Evolutionary conservation across 345 rosid species (phyloP).

Genomic region (Isatis tinctoria): DNA sequence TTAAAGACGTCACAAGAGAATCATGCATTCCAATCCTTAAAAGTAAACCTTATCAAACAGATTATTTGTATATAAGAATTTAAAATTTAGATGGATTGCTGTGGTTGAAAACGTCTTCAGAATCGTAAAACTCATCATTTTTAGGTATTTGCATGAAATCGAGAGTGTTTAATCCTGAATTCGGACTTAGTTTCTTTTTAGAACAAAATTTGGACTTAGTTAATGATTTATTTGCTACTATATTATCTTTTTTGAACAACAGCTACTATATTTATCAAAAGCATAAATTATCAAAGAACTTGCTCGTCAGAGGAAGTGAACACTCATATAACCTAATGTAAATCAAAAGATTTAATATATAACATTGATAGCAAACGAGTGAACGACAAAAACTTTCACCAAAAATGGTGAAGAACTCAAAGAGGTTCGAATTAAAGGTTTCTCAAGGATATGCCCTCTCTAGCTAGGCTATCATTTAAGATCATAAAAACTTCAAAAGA

Average conservation of each 20-base stretch:
- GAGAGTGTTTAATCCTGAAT: background rate
- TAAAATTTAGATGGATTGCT: background rate
- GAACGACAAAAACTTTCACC: constrained; percentile 28
- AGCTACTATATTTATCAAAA: too few species aligned
- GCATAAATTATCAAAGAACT: background rate
- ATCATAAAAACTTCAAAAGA: constrained; percentile 3
- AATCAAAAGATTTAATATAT: background rate
- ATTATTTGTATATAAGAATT: background rate
- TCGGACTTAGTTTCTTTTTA: background rate
- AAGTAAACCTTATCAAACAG: background rate
- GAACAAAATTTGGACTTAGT: too few species aligned
- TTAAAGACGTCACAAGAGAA: background rate
- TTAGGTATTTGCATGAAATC: constrained; percentile 5
- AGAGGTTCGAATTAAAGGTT: constrained; percentile 10
- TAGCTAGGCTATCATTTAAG: constrained; percentile 23
- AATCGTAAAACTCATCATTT: background rate
- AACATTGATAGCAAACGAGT: constrained; percentile 27
- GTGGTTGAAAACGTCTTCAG: background rate
- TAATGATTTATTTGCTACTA: too few species aligned
- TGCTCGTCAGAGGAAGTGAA: too few species aligned
- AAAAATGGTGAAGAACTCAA: constrained; percentile 23
- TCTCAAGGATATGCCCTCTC: constrained; percentile 12
- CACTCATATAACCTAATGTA: background rate
- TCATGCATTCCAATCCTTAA: background rate
- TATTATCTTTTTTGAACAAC: too few species aligned